Evolutionary conservation across 352 stramenopile species (phyloP).

Genomic region (Phytophthora pluvialis): DNA sequence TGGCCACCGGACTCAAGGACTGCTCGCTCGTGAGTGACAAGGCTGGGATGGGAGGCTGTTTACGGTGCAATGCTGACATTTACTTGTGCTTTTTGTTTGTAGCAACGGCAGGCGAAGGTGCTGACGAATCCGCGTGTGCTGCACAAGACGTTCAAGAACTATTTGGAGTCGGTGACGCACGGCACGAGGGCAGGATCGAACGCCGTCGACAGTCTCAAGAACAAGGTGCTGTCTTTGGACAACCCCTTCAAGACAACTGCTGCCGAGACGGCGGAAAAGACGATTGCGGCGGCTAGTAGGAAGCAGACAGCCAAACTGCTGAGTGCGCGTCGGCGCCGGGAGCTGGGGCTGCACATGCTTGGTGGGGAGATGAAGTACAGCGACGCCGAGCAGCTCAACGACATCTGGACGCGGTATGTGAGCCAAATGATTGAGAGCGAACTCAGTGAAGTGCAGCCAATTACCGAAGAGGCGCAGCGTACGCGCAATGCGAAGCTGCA

Average conservation of each 20-base stretch:
- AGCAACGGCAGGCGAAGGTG: conserved; percentile 38
- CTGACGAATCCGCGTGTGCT: conserved; percentile 35
- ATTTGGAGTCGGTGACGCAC: conserved; percentile 42
- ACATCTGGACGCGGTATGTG: conserved; percentile 72
- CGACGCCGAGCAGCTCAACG: conserved; percentile 65
- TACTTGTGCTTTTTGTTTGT: not conserved
- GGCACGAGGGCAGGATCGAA: conserved; percentile 19
- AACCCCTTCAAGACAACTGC: conserved; percentile 66
- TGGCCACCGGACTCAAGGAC: conserved; percentile 67
- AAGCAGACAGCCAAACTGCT: conserved; percentile 65
- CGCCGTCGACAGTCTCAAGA: conserved; percentile 67
- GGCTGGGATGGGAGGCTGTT: not conserved
- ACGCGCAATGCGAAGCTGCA: conserved; percentile 41
- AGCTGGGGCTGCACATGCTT: conserved; percentile 63
- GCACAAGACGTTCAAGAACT: conserved; percentile 50
- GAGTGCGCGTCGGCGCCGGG: conserved; percentile 64
- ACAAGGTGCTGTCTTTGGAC: conserved; percentile 82
- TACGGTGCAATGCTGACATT: conserved; percentile 1
- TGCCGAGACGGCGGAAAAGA: conserved; percentile 34
- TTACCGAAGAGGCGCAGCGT: conserved; percentile 28
- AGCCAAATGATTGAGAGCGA: conserved; percentile 59
- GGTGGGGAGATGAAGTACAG: conserved; percentile 55
- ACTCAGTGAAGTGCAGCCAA: conserved; percentile 31
- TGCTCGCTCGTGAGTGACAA: conserved; percentile 61
- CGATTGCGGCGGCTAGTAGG: conserved; percentile 32